Conservation (phyloP, 164 flowering plant genomes). For the Protea cynaroides region DNA sequence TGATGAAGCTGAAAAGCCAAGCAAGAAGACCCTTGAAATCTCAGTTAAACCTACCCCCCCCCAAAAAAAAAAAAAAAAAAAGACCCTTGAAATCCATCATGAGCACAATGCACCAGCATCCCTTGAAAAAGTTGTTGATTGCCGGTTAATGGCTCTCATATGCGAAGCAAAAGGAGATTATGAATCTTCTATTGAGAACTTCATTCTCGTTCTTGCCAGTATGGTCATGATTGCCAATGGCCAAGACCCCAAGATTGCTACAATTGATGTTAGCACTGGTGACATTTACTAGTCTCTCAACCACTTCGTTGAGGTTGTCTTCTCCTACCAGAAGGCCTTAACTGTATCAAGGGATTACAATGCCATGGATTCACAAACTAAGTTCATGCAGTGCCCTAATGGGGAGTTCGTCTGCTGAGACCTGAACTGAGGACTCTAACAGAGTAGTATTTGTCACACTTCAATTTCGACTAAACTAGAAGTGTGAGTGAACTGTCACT, state of each 20-base stretch:
- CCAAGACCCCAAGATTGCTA: constrained; percentile 47
- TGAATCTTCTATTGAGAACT: constrained; percentile 1
- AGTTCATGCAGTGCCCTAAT: too few relatives aligned
- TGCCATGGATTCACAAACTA: too few relatives aligned
- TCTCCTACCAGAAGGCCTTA: constrained; percentile 96
- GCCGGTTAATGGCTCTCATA: constrained; percentile 76
- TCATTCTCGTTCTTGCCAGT: constrained; percentile 2
- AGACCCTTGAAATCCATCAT: constrained; percentile 88
- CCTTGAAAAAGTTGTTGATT: neutral
- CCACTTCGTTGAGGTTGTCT: constrained; percentile 94
- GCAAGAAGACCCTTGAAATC: constrained; percentile 86
- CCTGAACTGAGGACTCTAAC: too few relatives aligned
- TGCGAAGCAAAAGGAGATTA: constrained; percentile 9
- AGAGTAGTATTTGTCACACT: too few relatives aligned
- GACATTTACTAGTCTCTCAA: constrained; percentile 74
- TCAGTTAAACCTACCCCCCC: too few relatives aligned
- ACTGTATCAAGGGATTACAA: too few relatives aligned
- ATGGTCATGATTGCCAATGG: constrained; percentile 5
- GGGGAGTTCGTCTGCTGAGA: too few relatives aligned
- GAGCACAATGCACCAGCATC: constrained; percentile 51
- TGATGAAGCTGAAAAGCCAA: constrained; percentile 55
- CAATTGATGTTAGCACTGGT: constrained; percentile 93
- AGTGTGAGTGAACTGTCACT: too few relatives aligned
- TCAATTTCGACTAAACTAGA: too few relatives aligned
- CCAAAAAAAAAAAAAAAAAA: too few relatives aligned